Conservation (phyloP, 1,284 basidiomycete species). For the Sporisorium exsertum region DNA sequence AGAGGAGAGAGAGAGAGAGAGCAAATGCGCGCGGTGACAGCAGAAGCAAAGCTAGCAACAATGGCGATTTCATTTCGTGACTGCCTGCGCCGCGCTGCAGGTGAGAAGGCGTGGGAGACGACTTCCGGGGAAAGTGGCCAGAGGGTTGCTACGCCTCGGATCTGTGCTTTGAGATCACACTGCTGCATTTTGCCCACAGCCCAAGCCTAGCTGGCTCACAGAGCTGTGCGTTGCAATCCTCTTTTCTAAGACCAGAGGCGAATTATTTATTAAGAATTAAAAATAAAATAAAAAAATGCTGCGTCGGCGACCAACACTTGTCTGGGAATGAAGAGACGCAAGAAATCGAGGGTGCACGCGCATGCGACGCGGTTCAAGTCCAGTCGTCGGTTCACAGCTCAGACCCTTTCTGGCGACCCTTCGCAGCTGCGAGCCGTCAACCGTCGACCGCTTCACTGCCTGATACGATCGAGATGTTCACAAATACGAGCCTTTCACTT, state of each 20-base stretch:
- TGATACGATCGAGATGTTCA: no score
- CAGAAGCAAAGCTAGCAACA: not conserved
- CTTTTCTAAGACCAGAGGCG: not conserved
- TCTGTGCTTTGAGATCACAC: constrained; percentile 7
- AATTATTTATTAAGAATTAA: not conserved
- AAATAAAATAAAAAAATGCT: not conserved
- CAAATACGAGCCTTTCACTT: no score
- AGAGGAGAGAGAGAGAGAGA: no score
- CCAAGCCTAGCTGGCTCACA: no score
- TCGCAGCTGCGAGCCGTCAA: not conserved
- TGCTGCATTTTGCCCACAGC: not conserved
- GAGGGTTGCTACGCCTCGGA: not conserved
- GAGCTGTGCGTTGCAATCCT: constrained; percentile 6
- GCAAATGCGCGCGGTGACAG: not conserved
- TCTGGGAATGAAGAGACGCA: not conserved
- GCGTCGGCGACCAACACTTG: constrained; percentile 1
- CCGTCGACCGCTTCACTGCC: no score
- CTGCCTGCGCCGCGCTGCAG: not conserved
- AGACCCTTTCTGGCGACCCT: not conserved
- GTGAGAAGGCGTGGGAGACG: not conserved
- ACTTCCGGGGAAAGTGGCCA: not conserved
- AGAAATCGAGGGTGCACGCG: constrained; percentile 1
- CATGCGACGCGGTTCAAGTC: not conserved
- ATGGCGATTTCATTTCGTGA: not conserved
- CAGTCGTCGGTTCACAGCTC: not conserved